Conservation (phyloP, 331 rosid species). For the Saraca asoca region DNA sequence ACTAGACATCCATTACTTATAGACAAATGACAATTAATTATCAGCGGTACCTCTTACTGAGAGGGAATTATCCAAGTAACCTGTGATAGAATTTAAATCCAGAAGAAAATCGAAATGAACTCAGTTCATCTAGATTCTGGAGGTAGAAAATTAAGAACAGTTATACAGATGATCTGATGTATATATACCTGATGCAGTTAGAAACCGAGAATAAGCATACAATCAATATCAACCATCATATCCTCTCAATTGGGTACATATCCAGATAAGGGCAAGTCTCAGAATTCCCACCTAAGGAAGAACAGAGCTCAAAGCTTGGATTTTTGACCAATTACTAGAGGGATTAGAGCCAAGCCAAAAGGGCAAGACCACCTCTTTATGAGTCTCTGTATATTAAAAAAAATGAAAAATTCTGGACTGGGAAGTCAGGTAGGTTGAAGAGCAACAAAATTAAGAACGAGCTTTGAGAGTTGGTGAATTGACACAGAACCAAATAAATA, state of each 20-base stretch:
- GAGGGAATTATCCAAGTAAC: conserved; percentile 23
- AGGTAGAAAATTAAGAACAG: background rate
- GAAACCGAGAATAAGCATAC: conserved; percentile 25
- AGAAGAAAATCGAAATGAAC: conserved; percentile 22
- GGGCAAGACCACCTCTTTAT: conserved; percentile 33
- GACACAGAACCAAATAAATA: background rate
- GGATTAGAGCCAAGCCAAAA: conserved; percentile 28
- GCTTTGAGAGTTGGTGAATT: conserved; percentile 15
- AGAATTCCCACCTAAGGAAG: conserved; percentile 29
- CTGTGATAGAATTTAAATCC: background rate
- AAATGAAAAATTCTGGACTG: conserved; percentile 17
- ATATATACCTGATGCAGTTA: conserved; percentile 43
- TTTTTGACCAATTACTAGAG: conserved; percentile 38
- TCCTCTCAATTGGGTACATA: conserved; percentile 2
- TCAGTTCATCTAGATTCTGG: background rate
- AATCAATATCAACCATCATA: too few relatives aligned
- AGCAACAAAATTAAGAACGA: conserved; percentile 36
- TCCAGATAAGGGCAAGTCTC: conserved; percentile 42
- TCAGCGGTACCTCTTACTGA: background rate
- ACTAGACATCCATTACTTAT: too few relatives aligned
- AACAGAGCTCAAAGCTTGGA: conserved; percentile 14
- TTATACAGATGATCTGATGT: background rate
- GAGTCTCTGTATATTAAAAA: conserved; percentile 17
- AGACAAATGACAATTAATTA: conserved; percentile 14
- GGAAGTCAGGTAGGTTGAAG: conserved; percentile 43